Evolutionary conservation across 2,329 filamentous ascomycete genomes (phyloP).

Genomic region (Didymella keratinophila): DNA sequence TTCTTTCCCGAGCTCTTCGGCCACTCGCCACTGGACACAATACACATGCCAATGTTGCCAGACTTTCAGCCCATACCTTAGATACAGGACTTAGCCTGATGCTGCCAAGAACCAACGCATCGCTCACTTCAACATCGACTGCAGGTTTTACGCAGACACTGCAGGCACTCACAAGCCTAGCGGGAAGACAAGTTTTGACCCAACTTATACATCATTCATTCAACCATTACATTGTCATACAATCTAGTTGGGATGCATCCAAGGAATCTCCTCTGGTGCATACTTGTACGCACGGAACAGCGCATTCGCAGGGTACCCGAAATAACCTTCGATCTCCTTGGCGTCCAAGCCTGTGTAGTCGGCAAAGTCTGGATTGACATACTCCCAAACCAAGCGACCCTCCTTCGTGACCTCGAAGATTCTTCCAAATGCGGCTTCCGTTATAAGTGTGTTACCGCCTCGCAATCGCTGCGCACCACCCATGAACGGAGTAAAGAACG

Average conservation of each 20-base stretch:
- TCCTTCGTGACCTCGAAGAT: slow-evolving; percentile 20
- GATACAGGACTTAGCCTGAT: neutral
- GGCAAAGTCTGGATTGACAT: slow-evolving; percentile 54
- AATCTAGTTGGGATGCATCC: neutral
- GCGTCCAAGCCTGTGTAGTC: slow-evolving; percentile 47
- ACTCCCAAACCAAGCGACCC: slow-evolving; percentile 56
- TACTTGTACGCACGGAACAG: neutral
- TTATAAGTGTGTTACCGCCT: neutral
- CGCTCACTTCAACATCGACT: neutral
- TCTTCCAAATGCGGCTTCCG: neutral
- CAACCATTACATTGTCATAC: neutral
- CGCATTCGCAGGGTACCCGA: neutral
- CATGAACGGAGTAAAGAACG: neutral
- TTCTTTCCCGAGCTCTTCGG: neutral
- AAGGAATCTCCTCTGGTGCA: neutral
- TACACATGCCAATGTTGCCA: neutral
- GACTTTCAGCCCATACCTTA: neutral
- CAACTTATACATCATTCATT: neutral
- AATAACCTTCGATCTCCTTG: slow-evolving; percentile 47
- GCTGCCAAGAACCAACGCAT: neutral
- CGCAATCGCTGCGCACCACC: neutral
- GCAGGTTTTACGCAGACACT: neutral
- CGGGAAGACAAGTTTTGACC: too few species aligned
- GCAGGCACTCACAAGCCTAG: neutral
- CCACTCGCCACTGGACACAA: neutral